A percentile compares a stretch with the other conserved stretches of the same genome.
Conservation (phyloP, 306 rosid species). For the Betula pendula region DNA sequence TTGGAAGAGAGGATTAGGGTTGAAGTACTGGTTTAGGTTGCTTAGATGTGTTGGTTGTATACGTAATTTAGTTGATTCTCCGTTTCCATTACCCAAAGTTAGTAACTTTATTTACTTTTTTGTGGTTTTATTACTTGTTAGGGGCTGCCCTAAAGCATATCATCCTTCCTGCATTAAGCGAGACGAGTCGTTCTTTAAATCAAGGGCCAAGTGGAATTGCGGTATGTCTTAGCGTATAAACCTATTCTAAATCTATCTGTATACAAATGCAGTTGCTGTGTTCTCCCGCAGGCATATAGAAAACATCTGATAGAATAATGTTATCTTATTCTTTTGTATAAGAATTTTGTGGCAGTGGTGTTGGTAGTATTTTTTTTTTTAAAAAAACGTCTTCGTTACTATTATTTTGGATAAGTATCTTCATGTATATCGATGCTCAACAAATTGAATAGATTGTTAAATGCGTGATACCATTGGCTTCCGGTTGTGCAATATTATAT, state of each 20-base stretch:
- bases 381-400: no score
- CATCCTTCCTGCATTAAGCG: conserved; percentile 93
- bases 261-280: background rate
- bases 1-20: background rate
- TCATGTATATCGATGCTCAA: no score
- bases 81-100: background rate
- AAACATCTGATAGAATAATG: background rate
- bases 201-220: conserved; percentile 97
- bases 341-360: background rate
- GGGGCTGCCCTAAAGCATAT: conserved; percentile 98
- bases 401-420: background rate
- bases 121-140: conserved; percentile 30
- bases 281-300: background rate
- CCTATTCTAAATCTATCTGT: background rate
- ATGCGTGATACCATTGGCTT: no score
- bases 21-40: background rate
- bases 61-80: background rate
- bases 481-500: no score
- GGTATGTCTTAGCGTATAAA: conserved; percentile 49
- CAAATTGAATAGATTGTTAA: no score
- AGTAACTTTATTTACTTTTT: background rate
- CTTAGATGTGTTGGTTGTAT: background rate
- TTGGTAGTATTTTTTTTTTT: no score
- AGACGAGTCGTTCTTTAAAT: conserved; percentile 83
- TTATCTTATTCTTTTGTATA: background rate